Conservation (phyloP, 192 early-diverging fungal species). For the Entomortierella lignicola region DNA sequence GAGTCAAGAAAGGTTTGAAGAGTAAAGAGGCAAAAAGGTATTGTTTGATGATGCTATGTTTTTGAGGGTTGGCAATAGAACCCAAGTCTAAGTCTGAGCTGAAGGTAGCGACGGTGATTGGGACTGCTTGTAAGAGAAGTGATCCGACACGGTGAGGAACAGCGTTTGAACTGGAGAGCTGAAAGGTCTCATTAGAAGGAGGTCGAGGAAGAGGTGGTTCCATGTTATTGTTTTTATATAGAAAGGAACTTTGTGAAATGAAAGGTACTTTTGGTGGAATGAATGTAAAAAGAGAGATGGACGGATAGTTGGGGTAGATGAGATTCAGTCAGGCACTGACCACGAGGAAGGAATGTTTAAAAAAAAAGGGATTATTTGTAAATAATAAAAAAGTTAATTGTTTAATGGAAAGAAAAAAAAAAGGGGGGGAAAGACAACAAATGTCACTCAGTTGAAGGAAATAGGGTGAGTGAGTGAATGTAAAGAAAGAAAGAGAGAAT, state of each 20-base stretch:
- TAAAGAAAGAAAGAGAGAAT: no score
- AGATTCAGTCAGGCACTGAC: neutral
- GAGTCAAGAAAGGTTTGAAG: slow-evolving; percentile 29
- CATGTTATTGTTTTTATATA: neutral
- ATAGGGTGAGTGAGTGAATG: no score
- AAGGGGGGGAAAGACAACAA: neutral
- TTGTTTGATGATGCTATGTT: slow-evolving; percentile 32
- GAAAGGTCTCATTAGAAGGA: slow-evolving; percentile 14
- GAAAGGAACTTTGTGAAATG: neutral
- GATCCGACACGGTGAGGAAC: slow-evolving; percentile 39
- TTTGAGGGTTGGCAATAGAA: slow-evolving; percentile 38
- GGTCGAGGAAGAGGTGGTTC: slow-evolving; percentile 27
- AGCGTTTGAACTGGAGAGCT: slow-evolving; percentile 6
- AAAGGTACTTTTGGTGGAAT: neutral
- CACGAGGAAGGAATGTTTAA: no score
- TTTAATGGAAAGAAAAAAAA: neutral
- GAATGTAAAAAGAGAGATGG: neutral
- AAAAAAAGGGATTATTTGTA: no score
- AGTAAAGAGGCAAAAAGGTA: slow-evolving; percentile 45
- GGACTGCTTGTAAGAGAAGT: slow-evolving; percentile 19
- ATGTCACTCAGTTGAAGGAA: neutral
- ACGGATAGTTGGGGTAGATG: neutral
- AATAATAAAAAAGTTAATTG: no score
- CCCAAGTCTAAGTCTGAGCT: slow-evolving; percentile 38
- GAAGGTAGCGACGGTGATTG: slow-evolving; percentile 35